Percentiles rank a stretch among this genome's conserved stretches.
Evolutionary conservation across 2,329 filamentous ascomycete genomes (phyloP).

Genomic region (Clonostachys rhizophaga): DNA sequence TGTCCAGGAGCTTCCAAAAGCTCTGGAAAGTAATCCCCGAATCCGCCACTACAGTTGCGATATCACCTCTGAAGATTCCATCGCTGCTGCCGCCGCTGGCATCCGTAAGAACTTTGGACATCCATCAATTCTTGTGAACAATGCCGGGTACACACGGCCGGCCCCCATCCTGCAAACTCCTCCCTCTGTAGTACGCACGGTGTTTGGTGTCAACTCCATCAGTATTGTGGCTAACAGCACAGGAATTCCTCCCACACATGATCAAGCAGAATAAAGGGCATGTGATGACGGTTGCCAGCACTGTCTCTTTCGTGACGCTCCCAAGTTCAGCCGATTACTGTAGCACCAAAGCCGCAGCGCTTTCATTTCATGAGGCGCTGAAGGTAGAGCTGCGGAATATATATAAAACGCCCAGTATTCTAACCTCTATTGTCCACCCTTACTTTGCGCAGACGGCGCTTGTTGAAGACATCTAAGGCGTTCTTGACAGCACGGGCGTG

Average conservation of each 20-base stretch:
- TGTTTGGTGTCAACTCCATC: conserved; percentile 65
- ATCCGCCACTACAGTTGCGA: conserved; percentile 30
- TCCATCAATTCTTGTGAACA: conserved; percentile 68
- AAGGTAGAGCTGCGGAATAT: conserved; percentile 48
- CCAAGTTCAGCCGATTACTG: conserved; percentile 63
- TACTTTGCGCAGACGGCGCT: conserved; percentile 45
- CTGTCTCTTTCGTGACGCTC: conserved; percentile 55
- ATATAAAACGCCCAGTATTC: conserved; percentile 56
- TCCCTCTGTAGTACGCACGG: conserved; percentile 53
- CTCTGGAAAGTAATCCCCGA: conserved; percentile 8
- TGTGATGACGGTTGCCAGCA: conserved; percentile 65
- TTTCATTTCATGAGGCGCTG: conserved; percentile 64
- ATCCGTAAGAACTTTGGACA: conserved; percentile 43
- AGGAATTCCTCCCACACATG: conserved; percentile 65
- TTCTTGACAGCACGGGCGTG: conserved; percentile 18
- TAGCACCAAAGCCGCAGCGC: conserved; percentile 58
- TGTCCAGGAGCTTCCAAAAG: conserved; percentile 28
- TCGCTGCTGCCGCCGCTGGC: conserved; percentile 31
- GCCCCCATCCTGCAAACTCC: conserved; percentile 51
- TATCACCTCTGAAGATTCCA: conserved; percentile 33
- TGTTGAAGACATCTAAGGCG: conserved; percentile 20
- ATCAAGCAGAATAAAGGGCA: conserved; percentile 62
- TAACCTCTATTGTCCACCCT: conserved; percentile 61
- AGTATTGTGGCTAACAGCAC: conserved; percentile 60
- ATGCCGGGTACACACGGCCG: conserved; percentile 58